These are phyloP conservation scores for Acer saccharum DNA, from an alignment of 345 rosid genomes.

Conservation along the genomic window DNA sequence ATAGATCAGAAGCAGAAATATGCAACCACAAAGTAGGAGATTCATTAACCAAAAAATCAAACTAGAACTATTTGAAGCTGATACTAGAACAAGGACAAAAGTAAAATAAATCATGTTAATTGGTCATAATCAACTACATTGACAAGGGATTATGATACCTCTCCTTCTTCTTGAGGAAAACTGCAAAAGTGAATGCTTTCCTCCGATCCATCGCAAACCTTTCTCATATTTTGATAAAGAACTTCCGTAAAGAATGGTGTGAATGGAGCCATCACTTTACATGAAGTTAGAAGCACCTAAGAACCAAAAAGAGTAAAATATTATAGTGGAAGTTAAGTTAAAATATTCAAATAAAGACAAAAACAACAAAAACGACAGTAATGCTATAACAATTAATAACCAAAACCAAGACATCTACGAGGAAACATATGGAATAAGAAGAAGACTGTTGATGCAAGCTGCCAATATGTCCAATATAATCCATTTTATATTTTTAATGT, in stretches of 20 bases:
- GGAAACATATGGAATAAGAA: not conserved
- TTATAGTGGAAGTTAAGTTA: not conserved
- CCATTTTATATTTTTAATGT: no score
- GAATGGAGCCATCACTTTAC: conserved; percentile 97
- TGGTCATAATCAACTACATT: not conserved
- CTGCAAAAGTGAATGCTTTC: conserved; percentile 90
- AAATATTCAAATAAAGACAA: not conserved
- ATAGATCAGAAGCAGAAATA: not conserved
- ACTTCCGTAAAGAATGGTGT: conserved; percentile 99
- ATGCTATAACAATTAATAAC: not conserved
- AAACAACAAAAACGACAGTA: not conserved
- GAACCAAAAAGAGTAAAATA: conserved; percentile 23
- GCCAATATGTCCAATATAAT: not conserved
- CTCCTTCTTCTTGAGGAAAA: conserved; percentile 80
- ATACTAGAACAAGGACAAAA: not conserved
- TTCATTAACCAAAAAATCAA: not conserved
- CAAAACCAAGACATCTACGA: not conserved
- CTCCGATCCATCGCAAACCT: conserved; percentile 66
- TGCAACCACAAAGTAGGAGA: not conserved
- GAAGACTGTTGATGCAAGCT: not conserved
- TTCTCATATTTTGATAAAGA: conserved; percentile 91
- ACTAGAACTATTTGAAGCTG: not conserved
- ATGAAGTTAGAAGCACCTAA: conserved; percentile 92
- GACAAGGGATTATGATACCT: conserved; percentile 41
- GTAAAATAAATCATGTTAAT: not conserved